phyloP scores from a whole-genome alignment of 1,284 basidiomycete species.

The Cutaneotrichosporon cutaneum region DNA sequence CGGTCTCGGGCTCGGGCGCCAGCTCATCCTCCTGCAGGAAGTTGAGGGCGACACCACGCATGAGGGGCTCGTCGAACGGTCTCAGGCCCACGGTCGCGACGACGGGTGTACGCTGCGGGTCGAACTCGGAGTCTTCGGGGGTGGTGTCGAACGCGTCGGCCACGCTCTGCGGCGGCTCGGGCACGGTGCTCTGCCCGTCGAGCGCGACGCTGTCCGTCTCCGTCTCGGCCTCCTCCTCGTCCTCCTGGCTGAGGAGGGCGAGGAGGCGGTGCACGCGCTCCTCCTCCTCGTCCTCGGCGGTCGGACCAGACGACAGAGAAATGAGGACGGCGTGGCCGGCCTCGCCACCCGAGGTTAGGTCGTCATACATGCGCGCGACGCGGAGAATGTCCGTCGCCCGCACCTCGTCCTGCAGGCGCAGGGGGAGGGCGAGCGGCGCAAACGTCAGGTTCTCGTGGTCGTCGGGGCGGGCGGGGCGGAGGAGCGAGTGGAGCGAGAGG shows the following conservation, averaged over 20 bases:
- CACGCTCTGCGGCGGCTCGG: constrained; percentile 13
- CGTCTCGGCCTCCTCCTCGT: constrained; percentile 12
- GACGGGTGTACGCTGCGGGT: constrained; percentile 19
- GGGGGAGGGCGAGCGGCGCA: constrained; percentile 50
- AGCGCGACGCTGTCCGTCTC: constrained; percentile 3
- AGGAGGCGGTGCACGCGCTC: constrained; percentile 44
- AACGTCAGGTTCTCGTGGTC: constrained; percentile 48
- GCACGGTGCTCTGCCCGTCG: constrained; percentile 7
- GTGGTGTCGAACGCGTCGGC: constrained; percentile 1
- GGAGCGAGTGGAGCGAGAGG: constrained; percentile 63
- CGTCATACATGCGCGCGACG: constrained; percentile 44
- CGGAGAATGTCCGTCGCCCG: constrained; percentile 46
- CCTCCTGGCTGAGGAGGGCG: constrained; percentile 25
- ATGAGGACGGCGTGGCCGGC: constrained; percentile 29
- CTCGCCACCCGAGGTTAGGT: constrained; percentile 37
- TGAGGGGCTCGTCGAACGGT: constrained; percentile 12
- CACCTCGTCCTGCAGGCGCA: constrained; percentile 45
- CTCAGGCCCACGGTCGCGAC: constrained; percentile 1
- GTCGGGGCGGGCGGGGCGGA: constrained; percentile 52
- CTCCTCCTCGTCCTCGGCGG: constrained; percentile 44
- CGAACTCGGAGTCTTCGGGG: constrained; percentile 7
- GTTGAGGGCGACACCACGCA: constrained; percentile 33
- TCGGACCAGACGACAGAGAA: constrained; percentile 29
- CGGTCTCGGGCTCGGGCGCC: constrained; percentile 18
- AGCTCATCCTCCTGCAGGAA: constrained; percentile 51